Evolutionary conservation across 179 eudicot species (phyloP).

Genomic region (Silene noctiflora): DNA sequence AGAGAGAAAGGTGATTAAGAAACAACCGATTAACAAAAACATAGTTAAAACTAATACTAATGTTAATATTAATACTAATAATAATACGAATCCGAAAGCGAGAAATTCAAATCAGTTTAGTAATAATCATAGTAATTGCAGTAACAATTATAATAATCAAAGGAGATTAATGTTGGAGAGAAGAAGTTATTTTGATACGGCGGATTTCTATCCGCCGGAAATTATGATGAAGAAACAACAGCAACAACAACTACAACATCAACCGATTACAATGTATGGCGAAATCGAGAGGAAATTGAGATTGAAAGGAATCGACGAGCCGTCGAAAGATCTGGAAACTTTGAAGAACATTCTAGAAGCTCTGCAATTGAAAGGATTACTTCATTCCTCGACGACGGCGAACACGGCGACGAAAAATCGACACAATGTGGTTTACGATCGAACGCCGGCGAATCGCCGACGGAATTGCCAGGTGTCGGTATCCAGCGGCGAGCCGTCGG

Average conservation of each 20-base stretch:
- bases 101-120: slow-evolving; percentile 23
- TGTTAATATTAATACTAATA: too few relatives aligned
- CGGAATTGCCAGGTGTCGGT: slow-evolving; percentile 22
- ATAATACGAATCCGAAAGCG: neutral
- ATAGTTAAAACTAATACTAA: neutral
- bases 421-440: slow-evolving; percentile 34
- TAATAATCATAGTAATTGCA: slow-evolving; percentile 1
- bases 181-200: slow-evolving; percentile 56
- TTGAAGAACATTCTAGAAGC: slow-evolving; percentile 85
- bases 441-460: slow-evolving; percentile 32
- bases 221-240: slow-evolving; percentile 36
- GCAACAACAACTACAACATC: slow-evolving; percentile 34
- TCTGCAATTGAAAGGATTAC: slow-evolving; percentile 78
- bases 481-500: slow-evolving; percentile 20
- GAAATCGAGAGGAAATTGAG: slow-evolving; percentile 67
- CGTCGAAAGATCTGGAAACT: slow-evolving; percentile 68
- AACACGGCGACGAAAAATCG: slow-evolving; percentile 4
- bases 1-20: slow-evolving; percentile 20
- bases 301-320: slow-evolving; percentile 84
- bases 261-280: slow-evolving; percentile 46
- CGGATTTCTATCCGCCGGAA: slow-evolving; percentile 61
- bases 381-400: slow-evolving; percentile 44
- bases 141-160: slow-evolving; percentile 12
- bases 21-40: neutral
- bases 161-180: slow-evolving; percentile 40